Evolutionary conservation across 2,329 filamentous ascomycete species (phyloP).

Genomic region (Paraconiothyrium brasiliense): DNA sequence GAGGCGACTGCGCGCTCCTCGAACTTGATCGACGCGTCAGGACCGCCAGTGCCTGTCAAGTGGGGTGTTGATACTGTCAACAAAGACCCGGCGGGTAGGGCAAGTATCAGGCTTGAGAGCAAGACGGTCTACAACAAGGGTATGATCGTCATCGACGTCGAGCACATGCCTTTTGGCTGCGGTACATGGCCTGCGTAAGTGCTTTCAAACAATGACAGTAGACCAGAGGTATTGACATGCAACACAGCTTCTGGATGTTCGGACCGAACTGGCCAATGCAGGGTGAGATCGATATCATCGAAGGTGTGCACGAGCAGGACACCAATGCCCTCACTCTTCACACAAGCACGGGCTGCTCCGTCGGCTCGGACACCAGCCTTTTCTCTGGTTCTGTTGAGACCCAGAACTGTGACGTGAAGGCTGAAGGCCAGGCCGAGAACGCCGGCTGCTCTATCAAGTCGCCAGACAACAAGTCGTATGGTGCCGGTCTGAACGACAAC

Average conservation of each 20-base stretch:
- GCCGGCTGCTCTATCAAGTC: slow-evolving; percentile 56
- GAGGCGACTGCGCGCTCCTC: slow-evolving; percentile 48
- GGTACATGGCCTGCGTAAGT: slow-evolving; percentile 62
- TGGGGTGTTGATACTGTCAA: slow-evolving; percentile 58
- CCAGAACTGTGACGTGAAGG: slow-evolving; percentile 59
- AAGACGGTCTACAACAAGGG: slow-evolving; percentile 58
- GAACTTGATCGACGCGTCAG: slow-evolving; percentile 52
- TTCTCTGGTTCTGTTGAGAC: slow-evolving; percentile 61
- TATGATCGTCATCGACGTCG: slow-evolving; percentile 60
- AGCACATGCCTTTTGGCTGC: slow-evolving; percentile 62
- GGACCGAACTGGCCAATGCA: slow-evolving; percentile 44
- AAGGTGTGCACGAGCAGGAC: slow-evolving; percentile 56
- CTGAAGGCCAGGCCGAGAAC: slow-evolving; percentile 50
- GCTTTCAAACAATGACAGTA: not conserved
- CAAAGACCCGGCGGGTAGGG: slow-evolving; percentile 51
- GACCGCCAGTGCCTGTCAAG: slow-evolving; percentile 46
- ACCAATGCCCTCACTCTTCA: slow-evolving; percentile 59
- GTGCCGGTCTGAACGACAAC: slow-evolving; percentile 62
- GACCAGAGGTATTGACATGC: slow-evolving; percentile 19
- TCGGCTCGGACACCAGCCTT: slow-evolving; percentile 48
- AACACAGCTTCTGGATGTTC: slow-evolving; percentile 42
- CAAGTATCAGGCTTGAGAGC: slow-evolving; percentile 58
- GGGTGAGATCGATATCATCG: slow-evolving; percentile 62
- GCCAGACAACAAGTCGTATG: slow-evolving; percentile 56
- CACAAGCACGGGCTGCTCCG: slow-evolving; percentile 55